Evolutionary conservation across 2,329 filamentous ascomycete species (phyloP), one percentile per base, ranked within the genome.

Genomic region (Venturiaceae sp.): DNA sequence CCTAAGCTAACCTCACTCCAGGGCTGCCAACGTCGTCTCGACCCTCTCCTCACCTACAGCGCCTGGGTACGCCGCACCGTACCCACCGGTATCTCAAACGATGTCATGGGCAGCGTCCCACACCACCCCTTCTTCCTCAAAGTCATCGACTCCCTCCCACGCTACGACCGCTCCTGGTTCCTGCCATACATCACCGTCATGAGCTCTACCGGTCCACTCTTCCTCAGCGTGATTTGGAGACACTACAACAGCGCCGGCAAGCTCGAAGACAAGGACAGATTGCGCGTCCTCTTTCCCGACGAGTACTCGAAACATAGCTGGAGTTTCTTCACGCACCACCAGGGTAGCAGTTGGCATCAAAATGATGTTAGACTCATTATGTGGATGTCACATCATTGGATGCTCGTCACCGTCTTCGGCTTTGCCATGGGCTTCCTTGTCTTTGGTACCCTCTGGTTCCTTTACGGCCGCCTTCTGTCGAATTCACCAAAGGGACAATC

Each of bases 71-170:
- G 86, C 63, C 82, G 83, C 63, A 92, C 88, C 0, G 75, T 80
- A 2, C 88, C 88, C 2, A 92, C 88, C 1, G 88, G 88, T 62
- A 88, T 92, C 64, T 88, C 85, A 63, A 92, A 92, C 74, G 88
- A 92, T 66, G 85, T 85, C 41, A 90, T 92, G 87, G 86, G 86
- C 53, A 75, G 86, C 16, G 79, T 88, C 0, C 83, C 85, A 0
- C 79, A 83, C 61, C 88, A 92, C 65, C 87, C 87, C 0, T 89
- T 89, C 75, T 90, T 90, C 76, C 75, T 84, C 55, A 77, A 79
- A 53, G 84, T 87, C 39, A 87, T 90, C 64, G 80, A 87, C 62
- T 77, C 80, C 13, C 75, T 92, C n/a, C 79, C 83, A 59, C 76
- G 78, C 58, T 89, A 88, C 71, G 80, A 88, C 67, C 79, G 82